phyloP scores from a whole-genome alignment of 192 early-diverging fungal genomes.

The Globomyces pollinis-pini region DNA sequence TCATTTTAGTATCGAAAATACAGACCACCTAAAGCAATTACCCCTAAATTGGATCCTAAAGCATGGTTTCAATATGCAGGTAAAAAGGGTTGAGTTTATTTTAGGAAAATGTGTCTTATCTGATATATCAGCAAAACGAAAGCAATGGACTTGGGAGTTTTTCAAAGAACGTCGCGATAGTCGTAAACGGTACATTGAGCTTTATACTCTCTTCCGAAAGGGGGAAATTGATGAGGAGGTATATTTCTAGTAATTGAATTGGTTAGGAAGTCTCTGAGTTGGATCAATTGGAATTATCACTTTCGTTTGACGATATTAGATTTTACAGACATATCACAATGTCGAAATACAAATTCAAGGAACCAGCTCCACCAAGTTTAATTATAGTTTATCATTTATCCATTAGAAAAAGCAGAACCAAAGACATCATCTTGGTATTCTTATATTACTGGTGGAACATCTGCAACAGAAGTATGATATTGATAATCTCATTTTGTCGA shows the following conservation, averaged over 20 bases:
- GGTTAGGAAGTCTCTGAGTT: conserved; percentile 51
- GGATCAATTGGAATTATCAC: conserved; percentile 60
- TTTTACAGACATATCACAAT: conserved; percentile 74
- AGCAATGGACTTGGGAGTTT: conserved; percentile 78
- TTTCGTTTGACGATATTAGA: conserved; percentile 85
- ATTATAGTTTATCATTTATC: background rate
- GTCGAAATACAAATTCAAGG: conserved; percentile 63
- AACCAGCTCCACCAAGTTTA: conserved; percentile 35
- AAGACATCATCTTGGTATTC: background rate
- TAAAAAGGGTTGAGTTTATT: background rate
- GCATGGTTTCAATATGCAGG: conserved; percentile 69
- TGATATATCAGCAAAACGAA: conserved; percentile 81
- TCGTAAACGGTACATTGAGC: conserved; percentile 65
- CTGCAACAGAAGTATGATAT: too few species aligned
- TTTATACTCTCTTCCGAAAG: conserved; percentile 59
- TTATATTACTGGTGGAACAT: background rate
- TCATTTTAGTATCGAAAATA: conserved; percentile 83
- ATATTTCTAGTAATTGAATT: too few species aligned
- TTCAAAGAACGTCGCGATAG: conserved; percentile 75
- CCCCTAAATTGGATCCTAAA: conserved; percentile 72
- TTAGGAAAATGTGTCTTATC: conserved; percentile 67
- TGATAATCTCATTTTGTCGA: too few species aligned
- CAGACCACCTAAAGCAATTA: conserved; percentile 71
- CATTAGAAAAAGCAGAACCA: background rate
- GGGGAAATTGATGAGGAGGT: conserved; percentile 31